Conservation (phyloP, 129 eudicot genomes). For the Tagetes erecta region DNA sequence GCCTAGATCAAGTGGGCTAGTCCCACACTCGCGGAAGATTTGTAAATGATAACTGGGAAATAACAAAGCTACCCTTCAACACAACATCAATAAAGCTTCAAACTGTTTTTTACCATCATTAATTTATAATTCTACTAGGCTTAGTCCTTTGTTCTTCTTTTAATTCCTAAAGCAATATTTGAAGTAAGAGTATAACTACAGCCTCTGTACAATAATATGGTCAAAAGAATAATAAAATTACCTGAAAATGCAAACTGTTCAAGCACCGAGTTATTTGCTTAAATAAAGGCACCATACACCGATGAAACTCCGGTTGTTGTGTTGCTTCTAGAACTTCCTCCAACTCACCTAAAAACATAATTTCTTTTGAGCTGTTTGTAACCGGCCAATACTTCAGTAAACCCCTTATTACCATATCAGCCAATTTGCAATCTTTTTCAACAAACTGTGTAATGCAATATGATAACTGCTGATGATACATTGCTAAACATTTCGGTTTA, state of each 20-base stretch:
- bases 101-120: not conserved
- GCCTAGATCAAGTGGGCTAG: no score
- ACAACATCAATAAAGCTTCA: constrained; percentile 12
- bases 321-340: constrained; percentile 88
- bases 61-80: constrained; percentile 20
- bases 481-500: constrained; percentile 69
- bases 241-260: constrained; percentile 85
- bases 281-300: constrained; percentile 79
- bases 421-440: constrained; percentile 85
- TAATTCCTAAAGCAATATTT: not conserved
- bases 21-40: not conserved
- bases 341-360: constrained; percentile 74
- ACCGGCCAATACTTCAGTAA: constrained; percentile 83
- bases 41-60: constrained; percentile 1
- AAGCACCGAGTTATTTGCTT: constrained; percentile 71
- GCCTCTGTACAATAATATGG: not conserved
- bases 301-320: constrained; percentile 74
- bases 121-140: constrained; percentile 1
- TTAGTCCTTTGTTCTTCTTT: not conserved
- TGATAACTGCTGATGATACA: constrained; percentile 81
- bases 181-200: not conserved
- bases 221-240: constrained; percentile 28
- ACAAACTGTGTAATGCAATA: constrained; percentile 75
- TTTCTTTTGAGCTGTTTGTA: constrained; percentile 80
- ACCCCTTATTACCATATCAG: constrained; percentile 79